Base-by-base conservation (phyloP, 768 basidiomycete species). In the Suillus lakei region DNA sequence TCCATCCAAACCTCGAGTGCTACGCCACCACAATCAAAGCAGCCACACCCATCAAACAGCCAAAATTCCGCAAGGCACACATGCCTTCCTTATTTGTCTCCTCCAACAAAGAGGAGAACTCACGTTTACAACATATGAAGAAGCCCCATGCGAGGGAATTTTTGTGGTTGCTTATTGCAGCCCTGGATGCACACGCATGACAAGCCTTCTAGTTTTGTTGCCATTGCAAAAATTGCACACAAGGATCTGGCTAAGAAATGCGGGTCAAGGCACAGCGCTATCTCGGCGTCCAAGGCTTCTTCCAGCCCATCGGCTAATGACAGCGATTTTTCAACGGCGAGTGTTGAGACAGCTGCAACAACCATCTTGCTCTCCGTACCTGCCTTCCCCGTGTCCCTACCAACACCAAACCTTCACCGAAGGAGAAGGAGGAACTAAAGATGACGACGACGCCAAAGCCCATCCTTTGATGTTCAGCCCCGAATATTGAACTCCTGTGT, bases 81-180 rank as follows among this genome's bases (percentile, higher is more conserved):
- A 71, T 68, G 41, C 75, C 79, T 51, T 82, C 50, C 82, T 78
- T 72, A 78, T 86, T 81, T 48, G 79, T 86, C 30, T 91, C 91
- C 13, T 90, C 88, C 26, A 91, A 93, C 71, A 91, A 92, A 68
- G 91, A 92, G 72, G 91, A 93, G 77, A 88, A 88, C 74, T 69
- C 82, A 26, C 84, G 90, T 44, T 83, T 80, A 51, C 81, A 81
- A 67, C 81, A 80, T 39, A 87, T 82, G 28, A 93, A 92, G 84
- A 91, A 89, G 77, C 77, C 82, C 58, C 82, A 86, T 61, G 78
- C 74, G 23, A 66, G 64, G 67, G 82, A 75, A 64, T 74, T 67
- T 28, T 71, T 76, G 21, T 78, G 75, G 75, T 74, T 73, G 46
- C 66, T 75, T 65, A 70, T 71, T 62, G 69, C 70, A 41, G 60